Base-by-base conservation (phyloP, 176 grass and related monocot species). In the Avena insularis region DNA sequence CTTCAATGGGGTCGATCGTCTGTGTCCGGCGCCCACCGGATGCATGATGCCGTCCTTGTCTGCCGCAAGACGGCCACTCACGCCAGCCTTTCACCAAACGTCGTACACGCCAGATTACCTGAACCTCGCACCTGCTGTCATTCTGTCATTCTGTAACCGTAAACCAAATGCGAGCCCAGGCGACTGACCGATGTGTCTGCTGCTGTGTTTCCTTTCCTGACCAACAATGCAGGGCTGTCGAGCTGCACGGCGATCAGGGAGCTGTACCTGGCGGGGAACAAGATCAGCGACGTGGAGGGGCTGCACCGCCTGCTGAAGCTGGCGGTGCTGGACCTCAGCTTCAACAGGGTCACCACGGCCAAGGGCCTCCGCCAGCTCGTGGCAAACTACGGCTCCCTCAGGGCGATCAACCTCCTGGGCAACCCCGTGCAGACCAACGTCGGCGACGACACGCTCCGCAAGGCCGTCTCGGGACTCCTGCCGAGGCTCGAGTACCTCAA, bases 221-320 rank as follows among this genome's bases (percentile, higher is more conserved):
- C 6, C 12, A 5, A 14, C 12, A 54, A 9, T 35, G 5, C 82
- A 99, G 97, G 94, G 9, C 66, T 97, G 36, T 94, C 94, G 38
- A 91, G 77, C 74, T 94, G 94, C 81, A 96, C 85, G 36, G 87
- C 91, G 75, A 89, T 99, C 77, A 91, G 91, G 86, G 97, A 99
- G 86, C 82, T 99, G 8, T 99, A 93, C 87, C 92, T 99, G 15
- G 90, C 91, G 56, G 97, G 97, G 43, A 99, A 99, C 85, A 97
- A 96, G 92, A 93, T 99, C 71, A 92, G 97, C 51, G 91, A 93
- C 36, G 94, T 94, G 12, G 97, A 99, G 50, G 97, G 97, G 1
- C 90, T 99, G 10, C 94, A 99, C 89, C 90, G 94, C 1, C 90
- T 97, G 77, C 92, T 94, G 8, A 99, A 97, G 89, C 83, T 99